phyloP scores from a whole-genome alignment of 192 early-diverging fungal genomes.

The Mortierella hygrophila region DNA sequence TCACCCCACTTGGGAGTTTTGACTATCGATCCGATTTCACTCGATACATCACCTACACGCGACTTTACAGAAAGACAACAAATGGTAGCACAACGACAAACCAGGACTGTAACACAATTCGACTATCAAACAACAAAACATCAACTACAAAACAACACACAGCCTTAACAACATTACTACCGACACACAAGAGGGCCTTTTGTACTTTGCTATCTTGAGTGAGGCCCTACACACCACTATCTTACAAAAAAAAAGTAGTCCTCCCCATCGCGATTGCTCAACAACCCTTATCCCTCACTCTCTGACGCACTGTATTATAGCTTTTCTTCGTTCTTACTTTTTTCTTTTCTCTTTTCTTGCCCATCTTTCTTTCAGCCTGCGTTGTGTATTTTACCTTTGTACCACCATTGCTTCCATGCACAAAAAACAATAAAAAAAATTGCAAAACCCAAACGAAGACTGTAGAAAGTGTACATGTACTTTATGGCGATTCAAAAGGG shows the following conservation, averaged over 20 bases:
- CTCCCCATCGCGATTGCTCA: background rate
- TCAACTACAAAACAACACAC: background rate
- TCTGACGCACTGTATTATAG: background rate
- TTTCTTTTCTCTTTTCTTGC: background rate
- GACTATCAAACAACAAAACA: background rate
- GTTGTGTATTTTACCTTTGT: slow-evolving; percentile 1
- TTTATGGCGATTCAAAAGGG: slow-evolving; percentile 2
- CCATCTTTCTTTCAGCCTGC: background rate
- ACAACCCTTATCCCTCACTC: background rate
- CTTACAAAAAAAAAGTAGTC: background rate
- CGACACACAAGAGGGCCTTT: background rate
- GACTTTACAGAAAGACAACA: background rate
- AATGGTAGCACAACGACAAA: background rate
- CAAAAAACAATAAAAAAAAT: background rate
- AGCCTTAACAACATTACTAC: background rate
- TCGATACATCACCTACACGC: background rate
- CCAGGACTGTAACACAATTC: background rate
- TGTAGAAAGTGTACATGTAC: background rate
- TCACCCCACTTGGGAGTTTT: background rate
- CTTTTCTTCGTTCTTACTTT: background rate
- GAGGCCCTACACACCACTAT: background rate
- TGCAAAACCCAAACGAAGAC: background rate
- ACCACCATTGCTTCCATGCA: background rate
- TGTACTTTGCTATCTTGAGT: background rate
- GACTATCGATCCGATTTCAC: background rate